A percentile compares a stretch with the other conserved stretches of the same genome.
These are phyloP conservation scores for Xylariaceae sp. DNA, from an alignment of 2,329 filamentous ascomycete species.

Conservation along the genomic window DNA sequence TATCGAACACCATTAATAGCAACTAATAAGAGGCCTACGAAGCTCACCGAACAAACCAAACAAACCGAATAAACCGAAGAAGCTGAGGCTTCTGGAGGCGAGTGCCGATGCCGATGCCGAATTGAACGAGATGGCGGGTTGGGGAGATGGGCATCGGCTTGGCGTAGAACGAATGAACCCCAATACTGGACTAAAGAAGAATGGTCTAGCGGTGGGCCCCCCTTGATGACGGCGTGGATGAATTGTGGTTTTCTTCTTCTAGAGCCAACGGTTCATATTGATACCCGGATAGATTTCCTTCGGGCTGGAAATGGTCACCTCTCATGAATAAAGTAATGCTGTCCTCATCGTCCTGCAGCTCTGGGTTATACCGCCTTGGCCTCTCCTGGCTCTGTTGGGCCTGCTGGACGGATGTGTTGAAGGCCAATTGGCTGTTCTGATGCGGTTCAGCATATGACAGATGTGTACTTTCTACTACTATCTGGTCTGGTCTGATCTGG, in stretches of 20 bases:
- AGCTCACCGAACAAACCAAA: background rate
- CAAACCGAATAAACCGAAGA: background rate
- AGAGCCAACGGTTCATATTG: constrained; percentile 28
- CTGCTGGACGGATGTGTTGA: background rate
- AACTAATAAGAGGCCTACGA: constrained; percentile 16
- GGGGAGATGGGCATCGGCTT: constrained; percentile 15
- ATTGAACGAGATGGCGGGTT: constrained; percentile 13
- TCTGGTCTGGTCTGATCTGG: no score
- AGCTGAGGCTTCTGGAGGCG: background rate
- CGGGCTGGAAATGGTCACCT: constrained; percentile 23
- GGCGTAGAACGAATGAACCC: constrained; percentile 15
- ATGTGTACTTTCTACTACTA: background rate
- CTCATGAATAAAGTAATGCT: constrained; percentile 7
- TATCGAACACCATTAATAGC: constrained; percentile 11
- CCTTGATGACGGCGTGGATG: constrained; percentile 15
- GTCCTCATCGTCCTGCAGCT: background rate
- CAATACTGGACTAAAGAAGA: constrained; percentile 13
- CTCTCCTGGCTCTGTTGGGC: background rate
- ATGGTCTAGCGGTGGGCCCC: constrained; percentile 14
- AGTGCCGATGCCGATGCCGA: background rate
- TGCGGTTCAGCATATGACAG: background rate
- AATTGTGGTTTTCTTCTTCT: constrained; percentile 19
- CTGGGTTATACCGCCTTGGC: background rate
- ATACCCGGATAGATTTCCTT: constrained; percentile 37
- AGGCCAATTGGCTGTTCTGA: background rate